Evolutionary conservation across 768 basidiomycete species (phyloP).

Genomic region (Exidia glandulosa): DNA sequence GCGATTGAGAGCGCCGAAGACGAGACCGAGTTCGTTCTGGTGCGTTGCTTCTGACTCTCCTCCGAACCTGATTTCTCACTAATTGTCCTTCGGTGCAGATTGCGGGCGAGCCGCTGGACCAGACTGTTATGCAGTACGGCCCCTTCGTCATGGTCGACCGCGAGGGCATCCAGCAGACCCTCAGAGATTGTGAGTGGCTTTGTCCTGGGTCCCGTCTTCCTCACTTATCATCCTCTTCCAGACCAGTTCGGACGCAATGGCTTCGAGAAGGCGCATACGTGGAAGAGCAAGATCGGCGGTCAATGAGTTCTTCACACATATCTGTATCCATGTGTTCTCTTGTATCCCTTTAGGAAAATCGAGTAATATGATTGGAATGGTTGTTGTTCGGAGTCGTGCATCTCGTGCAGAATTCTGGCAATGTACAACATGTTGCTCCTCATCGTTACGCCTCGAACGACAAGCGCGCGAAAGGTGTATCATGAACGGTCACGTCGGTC

Average conservation of each 20-base stretch:
- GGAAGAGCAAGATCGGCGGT: constrained; percentile 71
- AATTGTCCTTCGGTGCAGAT: constrained; percentile 29
- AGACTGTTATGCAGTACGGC: constrained; percentile 78
- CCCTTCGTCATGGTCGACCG: constrained; percentile 79
- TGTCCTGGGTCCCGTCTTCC: background rate
- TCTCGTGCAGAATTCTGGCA: no score
- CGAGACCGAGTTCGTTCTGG: constrained; percentile 66
- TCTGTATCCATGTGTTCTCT: no score
- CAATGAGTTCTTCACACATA: no score
- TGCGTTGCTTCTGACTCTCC: constrained; percentile 14
- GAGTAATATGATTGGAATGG: no score
- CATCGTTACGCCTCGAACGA: no score
- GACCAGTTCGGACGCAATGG: constrained; percentile 72
- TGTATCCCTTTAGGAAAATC: no score
- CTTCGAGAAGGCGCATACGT: constrained; percentile 80
- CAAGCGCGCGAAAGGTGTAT: no score
- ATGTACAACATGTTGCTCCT: no score
- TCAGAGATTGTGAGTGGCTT: constrained; percentile 58
- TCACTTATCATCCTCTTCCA: constrained; percentile 18
- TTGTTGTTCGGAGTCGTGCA: no score
- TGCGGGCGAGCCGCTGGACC: constrained; percentile 82
- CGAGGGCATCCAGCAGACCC: constrained; percentile 71
- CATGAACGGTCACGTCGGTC: background rate
- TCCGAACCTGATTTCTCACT: constrained; percentile 4
- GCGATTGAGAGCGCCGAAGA: constrained; percentile 45